Conservation (phyloP, 768 basidiomycete genomes). For the Kwoniella heveanensis region DNA sequence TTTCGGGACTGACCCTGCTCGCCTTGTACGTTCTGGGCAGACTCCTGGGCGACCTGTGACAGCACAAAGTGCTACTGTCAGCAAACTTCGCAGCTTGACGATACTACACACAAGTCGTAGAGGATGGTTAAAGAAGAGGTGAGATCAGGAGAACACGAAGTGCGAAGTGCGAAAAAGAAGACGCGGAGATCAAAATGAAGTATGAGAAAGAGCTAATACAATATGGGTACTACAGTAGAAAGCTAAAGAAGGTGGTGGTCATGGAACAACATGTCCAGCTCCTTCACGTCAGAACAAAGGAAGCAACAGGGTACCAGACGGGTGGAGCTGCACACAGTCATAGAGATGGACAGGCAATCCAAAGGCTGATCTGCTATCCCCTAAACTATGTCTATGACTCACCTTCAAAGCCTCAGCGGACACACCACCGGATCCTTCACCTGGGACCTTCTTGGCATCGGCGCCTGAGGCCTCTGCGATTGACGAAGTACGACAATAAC, state of each 20-base stretch:
- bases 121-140: no score
- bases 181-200: neutral
- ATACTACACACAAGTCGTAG: neutral
- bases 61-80: neutral
- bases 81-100: no score
- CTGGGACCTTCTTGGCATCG: constrained; percentile 13
- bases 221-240: no score
- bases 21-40: constrained; percentile 22
- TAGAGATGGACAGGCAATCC: no score
- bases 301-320: no score
- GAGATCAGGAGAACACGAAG: no score
- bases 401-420: constrained; percentile 26
- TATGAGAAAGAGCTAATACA: no score
- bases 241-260: no score
- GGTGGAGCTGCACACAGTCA: no score
- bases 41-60: constrained; percentile 17
- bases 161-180: neutral
- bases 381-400: neutral
- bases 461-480: neutral
- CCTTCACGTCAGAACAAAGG: no score
- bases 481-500: neutral
- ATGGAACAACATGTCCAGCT: no score
- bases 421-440: constrained; percentile 16
- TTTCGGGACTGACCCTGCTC: constrained; percentile 29
- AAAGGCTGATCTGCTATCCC: neutral